A percentile compares a stretch with the other conserved stretches of the same genome.
Evolutionary conservation across 2,329 filamentous ascomycete species (phyloP).

Genomic region (Pyrenochaeta sp.): DNA sequence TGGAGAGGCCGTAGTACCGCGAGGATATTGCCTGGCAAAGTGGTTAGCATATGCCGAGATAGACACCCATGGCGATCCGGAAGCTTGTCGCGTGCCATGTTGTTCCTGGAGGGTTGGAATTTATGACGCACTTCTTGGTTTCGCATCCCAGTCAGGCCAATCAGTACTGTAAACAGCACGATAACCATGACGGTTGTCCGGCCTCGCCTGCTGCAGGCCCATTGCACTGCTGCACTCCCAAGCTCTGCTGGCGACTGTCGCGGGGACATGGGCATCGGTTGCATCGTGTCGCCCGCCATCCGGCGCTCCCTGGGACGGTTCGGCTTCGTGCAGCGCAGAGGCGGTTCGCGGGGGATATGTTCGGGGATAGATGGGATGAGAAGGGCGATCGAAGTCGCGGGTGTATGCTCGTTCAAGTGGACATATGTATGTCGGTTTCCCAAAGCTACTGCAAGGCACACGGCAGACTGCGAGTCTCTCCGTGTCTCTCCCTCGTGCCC

Average conservation of each 20-base stretch:
- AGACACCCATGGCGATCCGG: background rate
- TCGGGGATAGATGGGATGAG: background rate
- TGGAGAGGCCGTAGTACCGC: slow-evolving; percentile 33
- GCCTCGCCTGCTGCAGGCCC: slow-evolving; percentile 39
- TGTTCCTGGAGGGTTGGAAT: background rate
- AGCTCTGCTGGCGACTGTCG: slow-evolving; percentile 29
- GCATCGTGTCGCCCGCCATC: slow-evolving; percentile 34
- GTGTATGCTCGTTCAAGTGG: background rate
- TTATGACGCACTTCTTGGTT: slow-evolving; percentile 26
- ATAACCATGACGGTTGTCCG: slow-evolving; percentile 30
- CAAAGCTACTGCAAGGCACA: slow-evolving; percentile 1
- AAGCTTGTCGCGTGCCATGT: background rate
- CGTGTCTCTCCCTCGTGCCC: slow-evolving; percentile 1
- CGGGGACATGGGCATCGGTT: slow-evolving; percentile 35
- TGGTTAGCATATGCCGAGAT: slow-evolving; percentile 9
- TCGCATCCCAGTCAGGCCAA: slow-evolving; percentile 28
- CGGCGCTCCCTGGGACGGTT: background rate
- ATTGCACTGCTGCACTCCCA: slow-evolving; percentile 37
- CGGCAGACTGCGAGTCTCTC: background rate
- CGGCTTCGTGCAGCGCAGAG: too few species aligned
- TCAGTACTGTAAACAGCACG: slow-evolving; percentile 24
- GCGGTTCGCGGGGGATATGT: background rate
- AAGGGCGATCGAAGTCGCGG: background rate
- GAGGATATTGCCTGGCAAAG: slow-evolving; percentile 30
- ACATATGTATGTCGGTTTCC: slow-evolving; percentile 2